Percentiles rank a stretch among this genome's conserved stretches.
These are phyloP conservation scores for Trichoderma brevicompactum DNA, from an alignment of 2,329 filamentous ascomycete species.

Conservation along the genomic window DNA sequence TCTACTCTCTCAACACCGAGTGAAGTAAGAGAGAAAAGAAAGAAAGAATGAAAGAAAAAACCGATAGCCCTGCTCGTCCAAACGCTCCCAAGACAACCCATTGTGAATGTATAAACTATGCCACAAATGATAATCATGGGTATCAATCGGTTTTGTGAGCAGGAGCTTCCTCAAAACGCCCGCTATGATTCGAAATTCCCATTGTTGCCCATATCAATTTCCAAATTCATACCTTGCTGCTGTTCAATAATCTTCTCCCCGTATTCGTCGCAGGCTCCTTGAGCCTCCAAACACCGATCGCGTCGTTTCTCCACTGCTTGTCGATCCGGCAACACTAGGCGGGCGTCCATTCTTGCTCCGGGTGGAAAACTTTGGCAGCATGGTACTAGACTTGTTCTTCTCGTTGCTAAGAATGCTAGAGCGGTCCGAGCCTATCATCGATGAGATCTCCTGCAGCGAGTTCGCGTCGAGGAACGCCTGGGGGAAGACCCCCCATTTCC, in stretches of 20 bases:
- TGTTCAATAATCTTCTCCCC: constrained; percentile 25
- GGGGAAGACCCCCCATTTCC: constrained; percentile 59
- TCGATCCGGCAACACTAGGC: constrained; percentile 42
- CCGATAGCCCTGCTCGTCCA: background rate
- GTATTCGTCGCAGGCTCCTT: constrained; percentile 21
- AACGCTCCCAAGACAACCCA: background rate
- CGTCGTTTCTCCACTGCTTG: constrained; percentile 40
- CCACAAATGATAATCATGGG: background rate
- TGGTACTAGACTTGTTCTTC: constrained; percentile 40
- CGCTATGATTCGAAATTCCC: constrained; percentile 9
- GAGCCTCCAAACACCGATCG: constrained; percentile 30
- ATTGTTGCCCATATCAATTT: background rate
- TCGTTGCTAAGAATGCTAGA: constrained; percentile 43
- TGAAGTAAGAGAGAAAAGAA: background rate
- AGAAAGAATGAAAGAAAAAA: background rate
- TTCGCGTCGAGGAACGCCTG: constrained; percentile 53
- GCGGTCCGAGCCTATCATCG: constrained; percentile 37
- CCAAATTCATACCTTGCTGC: constrained; percentile 8
- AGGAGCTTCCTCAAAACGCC: background rate
- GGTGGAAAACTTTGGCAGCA: constrained; percentile 44
- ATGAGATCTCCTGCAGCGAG: constrained; percentile 47
- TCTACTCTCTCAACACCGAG: background rate
- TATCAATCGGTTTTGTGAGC: background rate
- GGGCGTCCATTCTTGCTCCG: constrained; percentile 40
- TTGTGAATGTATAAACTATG: constrained; percentile 1